Conservation (phyloP, 768 basidiomycete species). For the Mycena polygramma region DNA sequence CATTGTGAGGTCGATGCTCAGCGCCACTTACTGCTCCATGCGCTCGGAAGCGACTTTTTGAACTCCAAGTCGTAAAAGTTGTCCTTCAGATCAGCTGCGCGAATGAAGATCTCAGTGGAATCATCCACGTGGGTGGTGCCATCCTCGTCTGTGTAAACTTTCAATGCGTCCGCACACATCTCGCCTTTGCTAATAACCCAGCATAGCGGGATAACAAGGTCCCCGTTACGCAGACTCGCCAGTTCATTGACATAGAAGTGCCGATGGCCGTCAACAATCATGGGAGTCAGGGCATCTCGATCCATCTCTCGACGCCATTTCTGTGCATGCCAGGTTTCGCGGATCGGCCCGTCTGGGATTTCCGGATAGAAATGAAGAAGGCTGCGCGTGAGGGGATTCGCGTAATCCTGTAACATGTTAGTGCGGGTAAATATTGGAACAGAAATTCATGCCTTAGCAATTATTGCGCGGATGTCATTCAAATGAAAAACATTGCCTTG, state of each 20-base stretch:
- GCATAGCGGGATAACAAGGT: conserved; percentile 35
- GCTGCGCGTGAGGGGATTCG: not conserved
- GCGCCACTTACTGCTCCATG: not conserved
- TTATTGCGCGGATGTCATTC: not conserved
- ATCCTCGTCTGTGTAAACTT: not conserved
- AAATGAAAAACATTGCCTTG: conserved; percentile 7
- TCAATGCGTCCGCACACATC: conserved; percentile 22
- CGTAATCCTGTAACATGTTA: not conserved
- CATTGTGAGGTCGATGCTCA: too few species aligned
- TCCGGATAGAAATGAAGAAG: not conserved
- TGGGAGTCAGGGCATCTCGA: conserved; percentile 12
- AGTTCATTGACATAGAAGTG: conserved; percentile 36
- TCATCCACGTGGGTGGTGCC: not conserved
- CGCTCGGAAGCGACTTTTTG: not conserved
- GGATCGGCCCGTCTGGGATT: conserved; percentile 10
- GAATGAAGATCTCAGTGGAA: not conserved
- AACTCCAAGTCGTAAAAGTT: not conserved
- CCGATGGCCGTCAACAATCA: conserved; percentile 11
- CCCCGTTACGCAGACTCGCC: conserved; percentile 17
- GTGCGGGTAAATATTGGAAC: not conserved
- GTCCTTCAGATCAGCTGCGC: not conserved
- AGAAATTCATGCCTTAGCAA: not conserved
- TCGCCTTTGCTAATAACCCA: conserved; percentile 28
- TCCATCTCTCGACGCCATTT: conserved; percentile 15
- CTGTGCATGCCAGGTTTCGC: conserved; percentile 18